Evolutionary conservation across 2,329 filamentous ascomycete species (phyloP), one percentile per base, ranked within the genome.

Genomic region (Aspergillus latus): DNA sequence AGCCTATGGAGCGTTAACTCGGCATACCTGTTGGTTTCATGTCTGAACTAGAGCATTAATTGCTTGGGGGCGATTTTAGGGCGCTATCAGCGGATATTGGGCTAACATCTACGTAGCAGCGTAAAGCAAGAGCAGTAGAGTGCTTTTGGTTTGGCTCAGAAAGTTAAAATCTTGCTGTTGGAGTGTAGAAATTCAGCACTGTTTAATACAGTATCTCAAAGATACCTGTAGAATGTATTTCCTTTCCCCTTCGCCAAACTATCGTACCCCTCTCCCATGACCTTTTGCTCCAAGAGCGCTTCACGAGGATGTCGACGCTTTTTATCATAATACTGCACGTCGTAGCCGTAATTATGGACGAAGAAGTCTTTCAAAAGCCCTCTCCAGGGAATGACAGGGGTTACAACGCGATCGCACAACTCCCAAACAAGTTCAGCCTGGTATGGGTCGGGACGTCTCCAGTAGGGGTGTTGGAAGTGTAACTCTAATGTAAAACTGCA

Each of bases 191-290:
- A 7, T 34, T 8, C 7, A 34, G 30, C 10, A 34, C 10, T 7
- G 30, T 34, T 34, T 7, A 34, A 34, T 7, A 34, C 10, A 8
- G 6, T 11, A 11, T 8, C 7, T 34, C 10, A 34, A 8, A 34
- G 30, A 34, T 34, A 34, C 30, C 30, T 34, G 30, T 34, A 34
- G 10, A 34, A 34, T 34, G 30, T 34, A 7, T 11, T 11, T 7
- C 30, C 30, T 13, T 55, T 55, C 11, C 52, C 52, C 11, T 40
- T 29, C 15, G 29, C n/a, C 7, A 50, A 16, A 37, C 46, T 55
- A 30, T 55, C 29, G 28, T 55, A 55, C 29, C 43, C 11, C 16
- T 9, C 26, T 43, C 53, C 53, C 47, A 55, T 49, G 7, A 55
- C 11, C 30, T 11, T 50, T 11, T 39, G 37, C 30, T 55, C 53